phyloP scores from a whole-genome alignment of 768 basidiomycete species.

The Leccinum ochraceum region DNA sequence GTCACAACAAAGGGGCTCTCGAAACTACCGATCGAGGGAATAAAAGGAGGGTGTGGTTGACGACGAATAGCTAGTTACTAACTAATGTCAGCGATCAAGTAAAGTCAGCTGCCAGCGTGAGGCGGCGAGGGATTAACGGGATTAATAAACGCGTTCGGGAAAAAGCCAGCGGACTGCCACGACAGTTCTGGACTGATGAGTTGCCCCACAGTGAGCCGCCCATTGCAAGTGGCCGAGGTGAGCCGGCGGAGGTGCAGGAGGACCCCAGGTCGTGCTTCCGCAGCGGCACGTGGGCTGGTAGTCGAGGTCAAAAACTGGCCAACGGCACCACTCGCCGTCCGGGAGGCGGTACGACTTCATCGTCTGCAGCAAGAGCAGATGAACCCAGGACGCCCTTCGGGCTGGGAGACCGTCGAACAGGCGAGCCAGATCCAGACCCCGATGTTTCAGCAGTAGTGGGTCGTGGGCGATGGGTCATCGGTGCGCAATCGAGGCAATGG shows the following conservation, averaged over 20 bases:
- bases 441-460: conserved; percentile 39
- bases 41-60: background rate
- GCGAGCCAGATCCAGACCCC: conserved; percentile 63
- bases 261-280: conserved; percentile 47
- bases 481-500: conserved; percentile 38
- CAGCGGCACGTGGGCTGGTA: conserved; percentile 46
- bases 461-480: conserved; percentile 65
- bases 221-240: conserved; percentile 36
- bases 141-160: conserved; percentile 47
- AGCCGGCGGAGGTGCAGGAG: conserved; percentile 36
- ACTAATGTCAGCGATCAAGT: conserved; percentile 20
- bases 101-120: conserved; percentile 33
- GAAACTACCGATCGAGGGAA: background rate
- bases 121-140: conserved; percentile 52
- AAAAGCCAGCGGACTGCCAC: conserved; percentile 56
- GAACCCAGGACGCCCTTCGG: conserved; percentile 74
- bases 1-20: conserved; percentile 3
- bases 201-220: conserved; percentile 44
- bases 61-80: conserved; percentile 2
- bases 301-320: conserved; percentile 51
- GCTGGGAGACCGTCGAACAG: conserved; percentile 49
- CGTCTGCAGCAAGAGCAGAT: conserved; percentile 74
- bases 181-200: conserved; percentile 39
- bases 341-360: conserved; percentile 66
- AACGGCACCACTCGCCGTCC: conserved; percentile 44